Evolutionary conservation across 208 protist species (phyloP), one percentile per base, ranked within the genome.

Genomic region (Leptomonas pyrrhocoris): DNA sequence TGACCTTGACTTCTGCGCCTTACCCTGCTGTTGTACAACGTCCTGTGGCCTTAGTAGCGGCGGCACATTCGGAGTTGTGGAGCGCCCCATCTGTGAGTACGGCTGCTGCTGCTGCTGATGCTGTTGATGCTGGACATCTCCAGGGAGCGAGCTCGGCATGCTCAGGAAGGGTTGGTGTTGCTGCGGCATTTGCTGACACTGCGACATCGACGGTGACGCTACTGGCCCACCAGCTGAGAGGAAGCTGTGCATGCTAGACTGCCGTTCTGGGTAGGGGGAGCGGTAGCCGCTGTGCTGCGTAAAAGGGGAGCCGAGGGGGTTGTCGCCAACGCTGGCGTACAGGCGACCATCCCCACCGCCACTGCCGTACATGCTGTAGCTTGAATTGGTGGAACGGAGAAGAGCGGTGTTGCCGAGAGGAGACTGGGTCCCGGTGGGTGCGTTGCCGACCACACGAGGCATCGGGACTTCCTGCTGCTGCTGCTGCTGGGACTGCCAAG

Each of bases 61-160:
- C 50, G 42, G 62, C 36, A 49, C 34, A 25, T 11, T 49, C 0
- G 27, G 45, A 9, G 34, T 55, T 30, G 66, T 63, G n/a, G 43
- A 43, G 4, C 56, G 42, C 6, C 48, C 57, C 45, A 38, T 58
- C 34, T 55, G 43, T 30, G 42, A 59, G 34, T 68, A 54, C 34
- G 21, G 42, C 45, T 75, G 60, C 61, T 75, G 60, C 58, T 54
- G 58, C 58, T 53, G 25, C 45, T 64, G 58, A 9, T 38, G 3
- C 58, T 64, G 58, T 8, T 53, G 58, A 5, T 64, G 58, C 30
- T 36, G 27, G 42, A 53, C 28, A 13, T 64, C 58, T 9, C 43
- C 43, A 7, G 58, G 58, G 45, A 28, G 53, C 5, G 58, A 53
- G 43, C 53, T 53, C 16, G 53, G 30, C 45, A 43, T 53, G 7